Percentiles rank a stretch among this genome's conserved stretches.
These are phyloP conservation scores for Eucalyptus cladocalyx DNA, from an alignment of 345 rosid genomes.

Conservation along the genomic window DNA sequence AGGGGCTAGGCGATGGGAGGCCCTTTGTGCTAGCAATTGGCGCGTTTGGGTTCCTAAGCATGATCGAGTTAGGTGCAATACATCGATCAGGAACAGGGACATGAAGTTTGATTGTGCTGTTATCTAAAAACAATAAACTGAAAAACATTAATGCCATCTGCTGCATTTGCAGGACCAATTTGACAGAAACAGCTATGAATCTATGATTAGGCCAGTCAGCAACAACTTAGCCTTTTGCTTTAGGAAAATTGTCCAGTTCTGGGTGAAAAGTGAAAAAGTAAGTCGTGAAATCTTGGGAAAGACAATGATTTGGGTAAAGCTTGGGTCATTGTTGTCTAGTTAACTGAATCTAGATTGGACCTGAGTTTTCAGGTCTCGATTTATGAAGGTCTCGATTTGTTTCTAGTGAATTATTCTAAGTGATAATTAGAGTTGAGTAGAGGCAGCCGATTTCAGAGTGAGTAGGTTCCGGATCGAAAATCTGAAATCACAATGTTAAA, in stretches of 20 bases:
- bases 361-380: background rate
- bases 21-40: no score
- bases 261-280: background rate
- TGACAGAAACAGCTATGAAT: no score
- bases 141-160: no score
- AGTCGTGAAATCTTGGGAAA: background rate
- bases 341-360: background rate
- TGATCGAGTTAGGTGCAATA: no score
- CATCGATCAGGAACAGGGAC: no score
- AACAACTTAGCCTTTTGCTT: no score
- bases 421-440: background rate
- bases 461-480: accelerated
- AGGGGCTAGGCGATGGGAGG: background rate
- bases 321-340: background rate
- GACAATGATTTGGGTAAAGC: background rate
- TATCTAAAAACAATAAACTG: no score
- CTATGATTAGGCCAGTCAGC: no score
- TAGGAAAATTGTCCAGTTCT: no score
- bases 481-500: background rate
- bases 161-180: no score
- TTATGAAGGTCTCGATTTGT: background rate
- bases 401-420: background rate
- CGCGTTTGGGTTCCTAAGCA: no score
- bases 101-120: no score
- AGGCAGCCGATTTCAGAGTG: background rate